Conservation (phyloP, 495 filamentous ascomycete genomes). For the Xylona heveae region DNA sequence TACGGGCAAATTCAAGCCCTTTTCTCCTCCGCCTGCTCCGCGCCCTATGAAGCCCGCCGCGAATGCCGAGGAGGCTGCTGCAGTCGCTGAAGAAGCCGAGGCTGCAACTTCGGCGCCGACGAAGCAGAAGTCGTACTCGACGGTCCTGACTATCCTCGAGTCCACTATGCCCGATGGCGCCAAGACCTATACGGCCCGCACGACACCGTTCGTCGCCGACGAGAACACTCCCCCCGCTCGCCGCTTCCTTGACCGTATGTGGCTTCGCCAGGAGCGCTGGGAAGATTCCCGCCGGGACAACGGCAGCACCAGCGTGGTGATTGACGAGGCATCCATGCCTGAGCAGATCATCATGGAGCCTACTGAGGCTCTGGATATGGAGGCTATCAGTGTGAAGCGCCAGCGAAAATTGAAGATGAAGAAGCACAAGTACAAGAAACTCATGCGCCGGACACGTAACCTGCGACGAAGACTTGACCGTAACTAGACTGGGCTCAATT, state of each 20-base stretch:
- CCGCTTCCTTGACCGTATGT: conserved; percentile 29
- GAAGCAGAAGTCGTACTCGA: conserved; percentile 44
- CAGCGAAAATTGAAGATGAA: conserved; percentile 94
- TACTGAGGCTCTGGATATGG: conserved; percentile 10
- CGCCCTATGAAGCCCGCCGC: conserved; percentile 21
- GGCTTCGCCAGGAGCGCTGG: conserved; percentile 22
- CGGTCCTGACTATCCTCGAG: conserved; percentile 66
- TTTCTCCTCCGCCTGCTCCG: conserved; percentile 57
- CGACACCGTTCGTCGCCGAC: conserved; percentile 3
- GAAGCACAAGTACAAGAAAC: conserved; percentile 99
- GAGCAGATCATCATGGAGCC: background rate
- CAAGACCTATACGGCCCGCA: conserved; percentile 29
- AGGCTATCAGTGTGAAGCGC: conserved; percentile 69
- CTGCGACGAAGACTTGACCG: conserved; percentile 70
- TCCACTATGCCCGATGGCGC: conserved; percentile 46
- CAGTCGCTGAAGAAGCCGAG: conserved; percentile 14
- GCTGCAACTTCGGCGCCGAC: conserved; percentile 8
- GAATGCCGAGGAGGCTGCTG: conserved; percentile 8
- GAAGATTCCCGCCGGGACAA: conserved; percentile 23
- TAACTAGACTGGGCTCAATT: conserved; percentile 12
- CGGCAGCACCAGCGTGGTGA: too few species aligned
- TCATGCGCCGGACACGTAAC: conserved; percentile 80
- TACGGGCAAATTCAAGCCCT: conserved; percentile 46
- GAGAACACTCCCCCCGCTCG: conserved; percentile 3
- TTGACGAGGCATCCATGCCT: too few species aligned